Percentiles rank a stretch among this genome's conserved stretches.
Conservation (phyloP, 306 rosid species). For the Acacia acuminata region DNA sequence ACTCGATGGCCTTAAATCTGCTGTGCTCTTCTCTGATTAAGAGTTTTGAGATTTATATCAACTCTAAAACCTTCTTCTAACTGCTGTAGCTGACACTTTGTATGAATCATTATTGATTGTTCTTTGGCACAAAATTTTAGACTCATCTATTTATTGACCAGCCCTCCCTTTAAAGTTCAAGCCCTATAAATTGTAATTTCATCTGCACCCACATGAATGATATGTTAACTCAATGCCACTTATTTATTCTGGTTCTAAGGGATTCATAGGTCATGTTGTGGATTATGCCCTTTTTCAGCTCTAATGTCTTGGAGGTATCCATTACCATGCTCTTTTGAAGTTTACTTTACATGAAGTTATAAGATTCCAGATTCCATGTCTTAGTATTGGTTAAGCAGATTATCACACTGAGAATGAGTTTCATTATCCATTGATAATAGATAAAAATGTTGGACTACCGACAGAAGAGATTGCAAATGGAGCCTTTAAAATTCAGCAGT, state of each 20-base stretch:
- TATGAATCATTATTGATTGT: slow-evolving; percentile 3
- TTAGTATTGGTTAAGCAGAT: slow-evolving; percentile 18
- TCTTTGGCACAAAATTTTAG: neutral
- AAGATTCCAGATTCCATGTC: slow-evolving; percentile 6
- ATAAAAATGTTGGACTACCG: slow-evolving; percentile 72
- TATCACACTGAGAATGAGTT: slow-evolving; percentile 15
- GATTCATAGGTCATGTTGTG: slow-evolving; percentile 21
- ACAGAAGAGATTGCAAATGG: slow-evolving; percentile 72
- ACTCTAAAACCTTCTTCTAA: neutral
- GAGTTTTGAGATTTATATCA: slow-evolving; percentile 7
- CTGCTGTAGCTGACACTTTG: neutral
- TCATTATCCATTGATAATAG: slow-evolving; percentile 39
- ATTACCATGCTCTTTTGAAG: neutral
- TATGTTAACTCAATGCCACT: neutral
- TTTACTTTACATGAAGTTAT: slow-evolving; percentile 14
- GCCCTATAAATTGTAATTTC: neutral
- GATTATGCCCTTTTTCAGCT: neutral
- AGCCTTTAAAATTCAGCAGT: slow-evolving; percentile 58
- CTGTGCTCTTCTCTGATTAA: neutral
- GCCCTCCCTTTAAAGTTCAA: neutral
- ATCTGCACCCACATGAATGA: neutral
- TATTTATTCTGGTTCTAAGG: neutral
- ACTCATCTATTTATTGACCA: neutral
- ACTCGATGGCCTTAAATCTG: neutral
- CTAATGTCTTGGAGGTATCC: neutral